Base-by-base conservation (phyloP, 1,139 yeast genomes). In the Geotrichum candidum region DNA sequence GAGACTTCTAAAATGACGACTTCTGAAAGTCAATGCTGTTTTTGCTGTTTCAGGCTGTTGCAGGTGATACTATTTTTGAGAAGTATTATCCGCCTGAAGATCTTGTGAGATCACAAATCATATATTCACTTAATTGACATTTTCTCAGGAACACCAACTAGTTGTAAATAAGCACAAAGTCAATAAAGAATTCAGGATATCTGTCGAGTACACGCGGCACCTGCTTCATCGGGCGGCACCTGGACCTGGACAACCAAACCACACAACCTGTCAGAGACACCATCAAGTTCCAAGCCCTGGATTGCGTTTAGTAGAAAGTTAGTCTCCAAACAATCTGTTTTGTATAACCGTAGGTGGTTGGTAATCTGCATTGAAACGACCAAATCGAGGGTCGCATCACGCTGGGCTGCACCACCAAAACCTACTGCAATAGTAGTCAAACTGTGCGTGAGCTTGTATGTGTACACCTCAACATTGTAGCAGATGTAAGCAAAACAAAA, bases 221-320 rank as follows among this genome's bases (percentile, higher is more conserved):
- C 50, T 68, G 68, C 23, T 64, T 58, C 78, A 85, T 77, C 7
- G 73, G 76, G 2, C 73, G 68, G 55, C 84, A 68, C 64, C 85
- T 87, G 2, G 70, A 69, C 23, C 72, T 65, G 60, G 84, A 81
- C 1, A 75, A 72, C 0, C 72, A 70, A 0, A 85, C 84, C 53
- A 86, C 81, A 88, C 88, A 84, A 1, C 87, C 81, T 0, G 91
- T 91, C 69, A 86, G 70, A 0, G 88, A 75, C 35, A 87, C 70
- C 0, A 86, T 81, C 79, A 86, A 86, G 70, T 27, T 80, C 75
- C 61, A 84, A 72, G 6, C 77, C 77, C 56, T 76, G 73, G 18
- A 87, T 82, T 0, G 89, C 82, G 22, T 82, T 80, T 56, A 87
- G 72, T 22, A 85, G 80, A 52, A 74, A 72, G 25, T 78, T 81